phyloP scores from a whole-genome alignment of 2,329 filamentous ascomycete species.

The Acrocalymma vagum region DNA sequence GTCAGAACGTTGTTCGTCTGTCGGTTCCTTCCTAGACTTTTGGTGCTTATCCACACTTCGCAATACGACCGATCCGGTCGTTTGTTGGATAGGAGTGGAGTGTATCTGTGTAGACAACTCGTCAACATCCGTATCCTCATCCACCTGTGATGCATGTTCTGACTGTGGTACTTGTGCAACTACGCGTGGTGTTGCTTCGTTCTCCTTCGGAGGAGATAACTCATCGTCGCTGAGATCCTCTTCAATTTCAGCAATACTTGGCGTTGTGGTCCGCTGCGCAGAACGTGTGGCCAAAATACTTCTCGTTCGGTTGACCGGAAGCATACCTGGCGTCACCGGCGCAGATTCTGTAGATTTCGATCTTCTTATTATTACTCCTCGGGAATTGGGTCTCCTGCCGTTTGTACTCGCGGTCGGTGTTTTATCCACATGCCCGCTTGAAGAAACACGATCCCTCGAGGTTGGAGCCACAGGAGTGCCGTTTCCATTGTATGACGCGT shows the following conservation, averaged over 20 bases:
- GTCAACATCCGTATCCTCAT: slow-evolving; percentile 27
- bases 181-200: slow-evolving; percentile 19
- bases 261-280: slow-evolving; percentile 20
- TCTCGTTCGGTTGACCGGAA: slow-evolving; percentile 19
- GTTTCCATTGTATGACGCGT: slow-evolving; percentile 14
- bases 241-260: slow-evolving; percentile 17
- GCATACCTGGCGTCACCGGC: slow-evolving; percentile 33
- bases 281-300: slow-evolving; percentile 19
- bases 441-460: slow-evolving; percentile 12
- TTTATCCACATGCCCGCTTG: slow-evolving; percentile 7
- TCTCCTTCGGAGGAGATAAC: slow-evolving; percentile 28
- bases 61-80: slow-evolving; percentile 8
- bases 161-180: slow-evolving; percentile 8
- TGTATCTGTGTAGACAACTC: slow-evolving; percentile 25
- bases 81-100: background rate
- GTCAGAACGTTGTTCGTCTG: background rate
- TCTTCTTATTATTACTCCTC: slow-evolving; percentile 15
- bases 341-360: slow-evolving; percentile 30
- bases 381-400: slow-evolving; percentile 17
- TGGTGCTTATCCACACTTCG: slow-evolving; percentile 4
- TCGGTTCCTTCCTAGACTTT: slow-evolving; percentile 3
- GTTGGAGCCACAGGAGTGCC: slow-evolving; percentile 18
- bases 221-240: slow-evolving; percentile 41
- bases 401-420: slow-evolving; percentile 14
- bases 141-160: slow-evolving; percentile 8